These are phyloP conservation scores for Bipolaris victoriae DNA, from an alignment of 2,329 filamentous ascomycete species.

Conservation along the genomic window DNA sequence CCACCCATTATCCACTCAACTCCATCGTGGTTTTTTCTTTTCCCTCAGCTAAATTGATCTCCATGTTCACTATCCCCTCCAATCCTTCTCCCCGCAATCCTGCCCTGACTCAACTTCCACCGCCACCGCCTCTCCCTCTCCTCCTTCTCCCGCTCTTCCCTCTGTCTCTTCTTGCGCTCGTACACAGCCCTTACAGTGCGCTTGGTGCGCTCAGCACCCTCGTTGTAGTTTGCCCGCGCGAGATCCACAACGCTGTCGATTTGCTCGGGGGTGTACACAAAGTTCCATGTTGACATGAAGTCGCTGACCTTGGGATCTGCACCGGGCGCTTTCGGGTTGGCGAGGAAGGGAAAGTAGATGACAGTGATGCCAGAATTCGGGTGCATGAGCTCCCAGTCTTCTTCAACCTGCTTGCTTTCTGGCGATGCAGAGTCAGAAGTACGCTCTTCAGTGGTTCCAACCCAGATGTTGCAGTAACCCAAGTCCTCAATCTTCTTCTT, in stretches of 20 bases:
- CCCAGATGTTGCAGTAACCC: conserved; percentile 94
- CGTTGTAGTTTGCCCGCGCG: conserved; percentile 83
- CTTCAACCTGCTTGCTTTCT: conserved; percentile 62
- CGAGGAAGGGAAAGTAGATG: conserved; percentile 86
- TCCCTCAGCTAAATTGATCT: conserved; percentile 66
- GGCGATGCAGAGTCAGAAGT: conserved; percentile 61
- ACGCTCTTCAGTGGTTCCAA: conserved; percentile 81
- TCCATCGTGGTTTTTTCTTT: background rate
- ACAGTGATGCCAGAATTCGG: conserved; percentile 86
- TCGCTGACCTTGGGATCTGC: conserved; percentile 85
- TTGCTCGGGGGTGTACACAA: conserved; percentile 90
- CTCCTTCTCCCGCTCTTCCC: conserved; percentile 60
- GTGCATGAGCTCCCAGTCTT: conserved; percentile 70
- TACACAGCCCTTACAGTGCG: conserved; percentile 86
- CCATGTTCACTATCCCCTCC: conserved; percentile 62
- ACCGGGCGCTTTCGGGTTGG: conserved; percentile 77
- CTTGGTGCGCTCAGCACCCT: conserved; percentile 79
- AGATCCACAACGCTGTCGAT: conserved; percentile 84
- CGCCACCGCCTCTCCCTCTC: conserved; percentile 47
- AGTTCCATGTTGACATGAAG: conserved; percentile 97
- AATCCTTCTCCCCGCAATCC: conserved; percentile 60
- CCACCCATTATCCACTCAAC: background rate
- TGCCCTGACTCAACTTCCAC: conserved; percentile 53
- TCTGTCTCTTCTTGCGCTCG: conserved; percentile 79
- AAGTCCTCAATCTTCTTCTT: conserved; percentile 59